Evolutionary conservation across 176 grass and related monocot genomes (phyloP).

Genomic region (Carex parvula): DNA sequence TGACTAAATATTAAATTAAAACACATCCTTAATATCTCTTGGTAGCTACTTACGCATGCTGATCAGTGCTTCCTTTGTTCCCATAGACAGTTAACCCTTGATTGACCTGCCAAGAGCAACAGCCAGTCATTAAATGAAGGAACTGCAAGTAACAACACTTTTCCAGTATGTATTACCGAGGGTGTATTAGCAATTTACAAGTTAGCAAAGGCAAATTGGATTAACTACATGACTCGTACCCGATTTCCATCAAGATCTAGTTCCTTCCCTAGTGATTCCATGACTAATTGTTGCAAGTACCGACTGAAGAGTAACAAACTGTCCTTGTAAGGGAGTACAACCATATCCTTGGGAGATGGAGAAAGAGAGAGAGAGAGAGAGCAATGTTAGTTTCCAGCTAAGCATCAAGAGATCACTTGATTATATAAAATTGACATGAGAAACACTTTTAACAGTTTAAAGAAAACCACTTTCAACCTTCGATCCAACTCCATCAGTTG

Average conservation of each 20-base stretch:
- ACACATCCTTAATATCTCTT: slow-evolving; percentile 6
- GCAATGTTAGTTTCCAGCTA: slow-evolving; percentile 14
- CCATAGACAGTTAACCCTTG: slow-evolving; percentile 96
- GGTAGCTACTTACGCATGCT: slow-evolving; percentile 73
- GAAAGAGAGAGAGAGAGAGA: slow-evolving; percentile 13
- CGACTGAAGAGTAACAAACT: slow-evolving; percentile 96
- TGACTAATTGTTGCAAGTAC: slow-evolving; percentile 99
- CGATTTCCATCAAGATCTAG: slow-evolving; percentile 92
- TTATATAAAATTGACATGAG: slow-evolving; percentile 24
- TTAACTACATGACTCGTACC: slow-evolving; percentile 38
- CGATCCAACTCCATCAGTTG: slow-evolving; percentile 70
- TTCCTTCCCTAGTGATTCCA: slow-evolving; percentile 99
- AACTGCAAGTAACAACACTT: background rate
- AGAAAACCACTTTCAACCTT: slow-evolving; percentile 53
- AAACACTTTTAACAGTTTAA: slow-evolving; percentile 25
- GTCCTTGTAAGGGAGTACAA: slow-evolving; percentile 99
- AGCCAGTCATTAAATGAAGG: background rate
- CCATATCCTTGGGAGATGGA: slow-evolving; percentile 76
- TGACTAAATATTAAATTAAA: slow-evolving; percentile 11
- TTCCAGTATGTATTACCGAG: background rate
- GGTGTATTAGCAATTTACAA: background rate
- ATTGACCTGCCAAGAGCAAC: slow-evolving; percentile 68
- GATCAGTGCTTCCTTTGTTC: slow-evolving; percentile 99
- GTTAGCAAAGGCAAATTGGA: slow-evolving; percentile 3
- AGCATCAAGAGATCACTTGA: slow-evolving; percentile 24